These are phyloP conservation scores for Penicillium sp. DNA, from an alignment of 2,329 filamentous ascomycete genomes.

Conservation along the genomic window DNA sequence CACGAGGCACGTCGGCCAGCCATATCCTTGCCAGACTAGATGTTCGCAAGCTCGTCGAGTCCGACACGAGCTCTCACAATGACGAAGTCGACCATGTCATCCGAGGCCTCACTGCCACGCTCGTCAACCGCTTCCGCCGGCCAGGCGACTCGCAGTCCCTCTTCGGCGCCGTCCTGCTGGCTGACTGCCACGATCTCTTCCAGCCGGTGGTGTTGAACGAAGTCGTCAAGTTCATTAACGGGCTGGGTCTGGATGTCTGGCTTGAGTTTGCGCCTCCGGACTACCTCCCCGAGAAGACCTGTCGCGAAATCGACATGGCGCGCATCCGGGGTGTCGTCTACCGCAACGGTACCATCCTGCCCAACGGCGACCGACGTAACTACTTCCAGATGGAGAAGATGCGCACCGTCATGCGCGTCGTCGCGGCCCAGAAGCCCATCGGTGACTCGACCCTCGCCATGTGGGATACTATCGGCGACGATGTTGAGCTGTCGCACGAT, in stretches of 20 bases:
- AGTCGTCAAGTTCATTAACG: conserved; percentile 34
- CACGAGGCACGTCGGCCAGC: neutral
- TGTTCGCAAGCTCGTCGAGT: conserved; percentile 11
- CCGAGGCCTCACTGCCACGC: neutral
- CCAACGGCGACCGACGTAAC: conserved; percentile 36
- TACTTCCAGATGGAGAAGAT: conserved; percentile 44
- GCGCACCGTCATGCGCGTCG: conserved; percentile 23
- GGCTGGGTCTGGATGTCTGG: conserved; percentile 42
- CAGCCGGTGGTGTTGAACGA: conserved; percentile 32
- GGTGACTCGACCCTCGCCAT: conserved; percentile 21
- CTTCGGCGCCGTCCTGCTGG: conserved; percentile 43
- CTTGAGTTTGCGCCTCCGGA: conserved; percentile 40
- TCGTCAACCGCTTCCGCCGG: conserved; percentile 13
- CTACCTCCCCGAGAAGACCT: conserved; percentile 33
- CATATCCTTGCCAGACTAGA: conserved; percentile 20
- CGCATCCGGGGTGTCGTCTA: conserved; percentile 35
- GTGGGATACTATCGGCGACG: conserved; percentile 45
- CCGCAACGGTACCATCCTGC: conserved; percentile 38
- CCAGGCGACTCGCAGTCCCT: conserved; percentile 8
- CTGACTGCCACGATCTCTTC: conserved; percentile 36
- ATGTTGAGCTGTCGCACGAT: conserved; percentile 35
- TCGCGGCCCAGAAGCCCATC: conserved; percentile 24
- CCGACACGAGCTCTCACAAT: conserved; percentile 5
- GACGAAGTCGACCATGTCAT: conserved; percentile 17
- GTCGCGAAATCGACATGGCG: conserved; percentile 26